phyloP scores from a whole-genome alignment of 805 yeast species.

The Candida maltosa region DNA sequence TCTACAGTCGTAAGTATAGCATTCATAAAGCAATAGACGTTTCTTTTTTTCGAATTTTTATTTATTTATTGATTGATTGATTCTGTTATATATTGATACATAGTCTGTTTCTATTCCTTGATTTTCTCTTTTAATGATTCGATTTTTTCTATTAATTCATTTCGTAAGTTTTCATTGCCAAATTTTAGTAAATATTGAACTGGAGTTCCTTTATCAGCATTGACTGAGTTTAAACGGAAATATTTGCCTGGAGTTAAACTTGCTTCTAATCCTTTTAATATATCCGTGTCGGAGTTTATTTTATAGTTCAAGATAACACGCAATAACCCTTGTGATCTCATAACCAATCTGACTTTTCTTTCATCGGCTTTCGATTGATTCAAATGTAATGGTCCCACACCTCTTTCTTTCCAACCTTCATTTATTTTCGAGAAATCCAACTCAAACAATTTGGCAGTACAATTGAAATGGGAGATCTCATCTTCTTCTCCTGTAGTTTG shows the following conservation, averaged over 20 bases:
- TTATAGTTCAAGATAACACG: conserved; percentile 80
- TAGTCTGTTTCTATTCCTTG: conserved; percentile 1
- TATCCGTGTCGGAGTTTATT: conserved; percentile 56
- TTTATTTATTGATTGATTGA: conserved; percentile 1
- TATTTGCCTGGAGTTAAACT: conserved; percentile 83
- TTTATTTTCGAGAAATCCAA: conserved; percentile 61
- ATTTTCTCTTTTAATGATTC: conserved; percentile 23
- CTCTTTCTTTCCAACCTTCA: conserved; percentile 95
- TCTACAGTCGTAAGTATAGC: conserved; percentile 86
- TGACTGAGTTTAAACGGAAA: conserved; percentile 67
- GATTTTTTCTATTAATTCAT: conserved; percentile 52
- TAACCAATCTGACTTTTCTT: conserved; percentile 64
- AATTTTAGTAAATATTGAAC: conserved; percentile 81
- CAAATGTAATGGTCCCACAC: conserved; percentile 83
- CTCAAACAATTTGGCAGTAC: conserved; percentile 76
- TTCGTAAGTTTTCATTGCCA: conserved; percentile 58
- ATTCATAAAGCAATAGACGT: conserved; percentile 47
- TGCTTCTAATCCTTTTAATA: conserved; percentile 79
- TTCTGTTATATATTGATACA: neutral
- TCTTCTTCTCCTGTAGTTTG: conserved; percentile 87
- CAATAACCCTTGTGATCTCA: conserved; percentile 86
- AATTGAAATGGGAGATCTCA: conserved; percentile 64
- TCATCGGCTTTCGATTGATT: conserved; percentile 45
- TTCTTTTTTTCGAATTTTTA: neutral
- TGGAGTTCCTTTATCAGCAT: conserved; percentile 57